Evolutionary conservation across 1,284 basidiomycete genomes (phyloP).

Genomic region (Moesziomyces aphidis): DNA sequence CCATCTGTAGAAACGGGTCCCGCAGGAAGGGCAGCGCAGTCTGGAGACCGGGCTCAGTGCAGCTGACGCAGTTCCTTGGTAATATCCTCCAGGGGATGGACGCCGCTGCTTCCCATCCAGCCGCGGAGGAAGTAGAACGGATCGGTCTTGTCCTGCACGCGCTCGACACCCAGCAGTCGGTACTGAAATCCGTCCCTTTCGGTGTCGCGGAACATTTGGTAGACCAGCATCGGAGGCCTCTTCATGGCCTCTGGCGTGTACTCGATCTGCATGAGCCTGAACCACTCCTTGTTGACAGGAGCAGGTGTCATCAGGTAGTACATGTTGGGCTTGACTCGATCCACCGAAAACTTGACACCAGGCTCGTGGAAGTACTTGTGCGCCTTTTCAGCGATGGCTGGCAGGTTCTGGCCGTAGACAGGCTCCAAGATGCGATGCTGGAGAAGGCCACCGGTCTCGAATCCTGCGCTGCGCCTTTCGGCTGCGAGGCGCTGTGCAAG

Average conservation of each 20-base stretch:
- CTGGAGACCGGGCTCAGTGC: not conserved
- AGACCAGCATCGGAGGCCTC: constrained; percentile 11
- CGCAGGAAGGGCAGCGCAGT: too few relatives aligned
- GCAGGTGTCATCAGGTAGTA: constrained; percentile 12
- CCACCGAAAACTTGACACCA: not conserved
- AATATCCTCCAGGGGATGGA: not conserved
- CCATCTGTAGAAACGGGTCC: too few relatives aligned
- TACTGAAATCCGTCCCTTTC: too few relatives aligned
- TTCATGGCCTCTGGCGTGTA: not conserved
- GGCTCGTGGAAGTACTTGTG: not conserved
- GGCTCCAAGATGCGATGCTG: not conserved
- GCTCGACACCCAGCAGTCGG: constrained; percentile 3
- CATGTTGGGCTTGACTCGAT: not conserved
- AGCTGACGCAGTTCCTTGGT: not conserved
- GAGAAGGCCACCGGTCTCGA: not conserved
- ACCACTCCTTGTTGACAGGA: constrained; percentile 4
- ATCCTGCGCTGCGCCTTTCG: not conserved
- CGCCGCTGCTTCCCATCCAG: constrained; percentile 3
- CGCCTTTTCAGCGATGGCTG: not conserved
- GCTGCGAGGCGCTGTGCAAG: not conserved
- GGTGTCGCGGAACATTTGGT: not conserved
- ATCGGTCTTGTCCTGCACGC: not conserved
- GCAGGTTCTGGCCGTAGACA: not conserved
- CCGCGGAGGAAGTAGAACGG: constrained; percentile 8
- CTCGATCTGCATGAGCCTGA: not conserved